phyloP scores from a whole-genome alignment of 2,329 filamentous ascomycete species.

The Apiospora malaysiana region DNA sequence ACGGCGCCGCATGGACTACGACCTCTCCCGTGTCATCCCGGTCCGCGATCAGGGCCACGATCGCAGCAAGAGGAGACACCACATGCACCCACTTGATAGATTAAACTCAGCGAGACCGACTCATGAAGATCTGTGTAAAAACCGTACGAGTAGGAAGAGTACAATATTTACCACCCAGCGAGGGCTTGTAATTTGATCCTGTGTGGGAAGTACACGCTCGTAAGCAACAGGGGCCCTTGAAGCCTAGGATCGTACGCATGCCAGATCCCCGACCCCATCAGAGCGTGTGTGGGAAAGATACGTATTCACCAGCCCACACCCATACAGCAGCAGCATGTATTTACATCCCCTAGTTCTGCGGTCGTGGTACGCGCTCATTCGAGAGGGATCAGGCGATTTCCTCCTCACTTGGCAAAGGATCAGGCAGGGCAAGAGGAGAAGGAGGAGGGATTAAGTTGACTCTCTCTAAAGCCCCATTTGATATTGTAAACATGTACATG shows the following conservation, averaged over 20 bases:
- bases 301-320: conserved; percentile 16
- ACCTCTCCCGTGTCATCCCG: conserved; percentile 5
- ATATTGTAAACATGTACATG: not conserved
- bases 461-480: not conserved
- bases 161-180: not conserved
- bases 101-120: conserved; percentile 14
- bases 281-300: conserved; percentile 18
- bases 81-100: conserved; percentile 3
- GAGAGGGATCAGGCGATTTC: conserved; percentile 16
- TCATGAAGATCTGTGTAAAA: conserved; percentile 10
- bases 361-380: conserved; percentile 11
- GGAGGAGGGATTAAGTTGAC: conserved; percentile 17
- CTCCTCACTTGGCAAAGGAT: conserved; percentile 9
- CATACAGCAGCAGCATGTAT: not conserved
- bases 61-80: not conserved
- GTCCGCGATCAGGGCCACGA: conserved; percentile 16
- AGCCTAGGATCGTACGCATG: conserved; percentile 20
- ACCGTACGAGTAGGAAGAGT: conserved; percentile 10
- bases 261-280: conserved; percentile 20
- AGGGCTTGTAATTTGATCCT: not conserved
- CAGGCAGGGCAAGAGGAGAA: conserved; percentile 19
- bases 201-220: conserved; percentile 4
- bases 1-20: not conserved
- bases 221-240: conserved; percentile 18
- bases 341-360: not conserved